Base-by-base conservation (phyloP, 2,329 filamentous ascomycete genomes). In the Ophiocordyceps australis region DNA sequence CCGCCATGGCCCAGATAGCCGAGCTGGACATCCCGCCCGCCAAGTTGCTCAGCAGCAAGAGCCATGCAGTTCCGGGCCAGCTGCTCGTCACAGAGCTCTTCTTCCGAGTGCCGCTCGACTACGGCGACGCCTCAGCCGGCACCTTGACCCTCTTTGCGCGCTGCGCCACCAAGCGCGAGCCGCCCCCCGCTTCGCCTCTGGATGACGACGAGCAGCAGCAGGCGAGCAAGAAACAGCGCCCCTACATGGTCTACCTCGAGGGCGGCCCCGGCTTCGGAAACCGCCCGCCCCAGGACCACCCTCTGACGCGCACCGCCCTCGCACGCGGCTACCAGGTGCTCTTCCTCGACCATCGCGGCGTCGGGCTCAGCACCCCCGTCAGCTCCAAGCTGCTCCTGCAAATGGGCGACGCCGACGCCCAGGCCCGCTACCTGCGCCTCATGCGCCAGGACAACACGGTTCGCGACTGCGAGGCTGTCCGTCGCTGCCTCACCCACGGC, bases 371-470 rank as follows among this genome's bases (percentile, higher is more conserved):
- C 43, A 78, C 72, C 3, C 77, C 85, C 1, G 67, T 94, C 22
- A 77, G 77, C 2, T 70, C 78, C 7, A 66, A 65, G 7, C 82
- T 75, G 6, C 60, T 94, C 5, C 62, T 65, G 18, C 23, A 37
- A 10, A 30, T 46, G 4, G 30, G 22, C 23, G 31, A 33, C 12
- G 34, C 67, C 30, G 49, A 64, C 23, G 67, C 68, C 30, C 82
- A 94, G 49, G 77, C 76, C 6, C 65, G 73, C 27, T 92, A 93
- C 40, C 62, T 95, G 34, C 78, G 77, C 45, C 59, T 73, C 20
- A 93, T 93, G 57, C 70, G 86, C 22, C 83, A 86, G 18, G 85
- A 94, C 49, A 89, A 67, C 42, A 91, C 92, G 26, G 83, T 95
- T 21, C 71, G 69, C 24, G 86, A 95, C 42, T 80, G 77, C 35